Base-by-base conservation (phyloP, 306 rosid genomes). In the Cicer arietinum region DNA sequence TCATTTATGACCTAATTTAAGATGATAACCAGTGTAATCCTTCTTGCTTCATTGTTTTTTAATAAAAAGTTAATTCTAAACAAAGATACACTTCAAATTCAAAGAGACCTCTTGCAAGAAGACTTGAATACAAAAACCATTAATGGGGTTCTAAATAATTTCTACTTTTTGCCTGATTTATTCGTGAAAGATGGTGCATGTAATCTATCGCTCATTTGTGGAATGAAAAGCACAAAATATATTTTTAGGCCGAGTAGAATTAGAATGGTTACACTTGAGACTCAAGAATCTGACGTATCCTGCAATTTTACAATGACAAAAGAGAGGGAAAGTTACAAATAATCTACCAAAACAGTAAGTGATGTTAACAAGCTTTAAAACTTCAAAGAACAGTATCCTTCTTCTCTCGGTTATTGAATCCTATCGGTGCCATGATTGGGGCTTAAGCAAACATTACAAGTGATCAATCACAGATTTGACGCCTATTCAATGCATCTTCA, bases 401-500 rank as follows among this genome's bases (percentile, higher is more conserved):
- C 35, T 59, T 60, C 52, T 66, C 17, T 11, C 10, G 47, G 46
- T 47, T 18, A 18, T 45, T 46, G 13, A 65, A 25, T 74, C 56
- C 43, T 44, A 22, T 63, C 58, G 25, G 30, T 50, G 57, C 13
- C 7, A 37, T 64, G 10, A 47, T 51, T 22, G 17, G 40, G 47
- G 63, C 4, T n/a, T 10, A 11, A 20, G 11, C 56, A 16, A 66
- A 53, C 40, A 20, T 57, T 22, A 64, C 70, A 14, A 37, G 57
- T 90, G 11, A 46, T 67, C 83, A 94, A 62, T 91, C 94, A 16
- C 53, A 62, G 16, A 91, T 87, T 8, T 0, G 77, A 14, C 97
- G 97, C 48, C 87, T 71, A 48, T 88, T 94, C 6, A 91, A 83
- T 2, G 94, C 94, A 51, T 89, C 97, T 79, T 94, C 98, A 82